Conservation (phyloP, 805 yeast genomes). For the Cephaloascus fragrans region DNA sequence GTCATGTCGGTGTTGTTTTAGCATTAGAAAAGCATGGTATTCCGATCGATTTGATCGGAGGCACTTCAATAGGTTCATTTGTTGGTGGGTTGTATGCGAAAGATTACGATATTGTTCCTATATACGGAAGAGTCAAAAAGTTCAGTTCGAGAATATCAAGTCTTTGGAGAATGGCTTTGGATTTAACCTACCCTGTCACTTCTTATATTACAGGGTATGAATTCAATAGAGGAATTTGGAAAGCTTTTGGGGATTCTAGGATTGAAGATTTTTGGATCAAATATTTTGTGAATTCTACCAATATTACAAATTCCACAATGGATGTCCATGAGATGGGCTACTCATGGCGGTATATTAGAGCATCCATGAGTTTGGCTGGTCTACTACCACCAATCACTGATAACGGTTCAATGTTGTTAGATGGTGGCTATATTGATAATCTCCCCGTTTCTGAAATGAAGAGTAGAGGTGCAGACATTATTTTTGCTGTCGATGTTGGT, state of each 20-base stretch:
- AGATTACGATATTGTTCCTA: constrained; percentile 85
- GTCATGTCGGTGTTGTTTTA: constrained; percentile 85
- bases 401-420: constrained; percentile 86
- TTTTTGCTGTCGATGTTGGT: constrained; percentile 94
- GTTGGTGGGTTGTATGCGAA: constrained; percentile 92
- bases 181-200: constrained; percentile 87
- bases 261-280: constrained; percentile 95
- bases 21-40: constrained; percentile 89
- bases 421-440: constrained; percentile 95
- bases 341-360: constrained; percentile 92
- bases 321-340: constrained; percentile 88
- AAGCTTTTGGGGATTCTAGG: constrained; percentile 82
- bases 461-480: constrained; percentile 72
- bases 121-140: constrained; percentile 81
- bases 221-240: constrained; percentile 96
- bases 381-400: constrained; percentile 81
- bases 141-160: constrained; percentile 78
- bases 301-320: constrained; percentile 90
- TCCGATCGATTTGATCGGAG: constrained; percentile 91
- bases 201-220: constrained; percentile 97
- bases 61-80: constrained; percentile 93
- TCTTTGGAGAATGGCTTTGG: constrained; percentile 75
- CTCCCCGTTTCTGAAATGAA: constrained; percentile 91
- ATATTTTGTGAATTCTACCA: constrained; percentile 85
- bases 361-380: constrained; percentile 95